phyloP scores from a whole-genome alignment of 352 stramenopile genomes.

The Pythium vanterpoolii region DNA sequence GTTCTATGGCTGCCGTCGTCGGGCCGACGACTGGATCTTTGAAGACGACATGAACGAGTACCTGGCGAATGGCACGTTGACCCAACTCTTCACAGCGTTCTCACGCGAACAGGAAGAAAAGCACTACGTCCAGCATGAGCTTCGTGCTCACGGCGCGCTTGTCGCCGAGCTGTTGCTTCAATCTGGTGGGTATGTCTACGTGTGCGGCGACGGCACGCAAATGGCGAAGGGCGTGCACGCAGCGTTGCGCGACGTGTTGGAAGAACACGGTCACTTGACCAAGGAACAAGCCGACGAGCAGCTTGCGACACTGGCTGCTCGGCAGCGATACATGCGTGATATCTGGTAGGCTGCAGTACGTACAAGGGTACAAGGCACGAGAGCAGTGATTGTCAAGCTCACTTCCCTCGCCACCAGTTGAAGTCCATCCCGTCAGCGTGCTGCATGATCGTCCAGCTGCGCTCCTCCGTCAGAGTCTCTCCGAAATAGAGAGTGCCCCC shows the following conservation, averaged over 20 bases:
- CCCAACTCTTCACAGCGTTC: slow-evolving; percentile 87
- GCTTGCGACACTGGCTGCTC: slow-evolving; percentile 53
- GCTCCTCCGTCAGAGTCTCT: slow-evolving; percentile 29
- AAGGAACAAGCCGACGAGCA: slow-evolving; percentile 57
- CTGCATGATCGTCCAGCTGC: background rate
- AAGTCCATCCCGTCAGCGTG: background rate
- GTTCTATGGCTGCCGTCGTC: slow-evolving; percentile 93
- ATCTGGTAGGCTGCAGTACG: slow-evolving; percentile 60
- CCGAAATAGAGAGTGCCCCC: background rate
- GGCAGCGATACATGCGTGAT: slow-evolving; percentile 85
- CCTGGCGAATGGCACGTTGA: slow-evolving; percentile 66
- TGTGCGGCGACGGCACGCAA: slow-evolving; percentile 94
- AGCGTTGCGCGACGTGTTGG: slow-evolving; percentile 77
- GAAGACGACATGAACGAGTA: slow-evolving; percentile 81
- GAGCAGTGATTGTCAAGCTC: background rate
- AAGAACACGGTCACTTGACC: slow-evolving; percentile 50
- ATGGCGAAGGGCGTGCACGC: slow-evolving; percentile 96
- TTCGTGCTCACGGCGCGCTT: slow-evolving; percentile 50
- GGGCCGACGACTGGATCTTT: slow-evolving; percentile 92
- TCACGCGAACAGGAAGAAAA: slow-evolving; percentile 90
- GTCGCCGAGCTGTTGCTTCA: slow-evolving; percentile 80
- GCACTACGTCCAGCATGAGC: slow-evolving; percentile 92
- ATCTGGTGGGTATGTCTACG: slow-evolving; percentile 84
- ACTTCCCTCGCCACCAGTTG: background rate
- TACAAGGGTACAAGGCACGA: background rate